Evolutionary conservation across 768 basidiomycete genomes (phyloP).

Genomic region (Cantharellus cinnabarinus): DNA sequence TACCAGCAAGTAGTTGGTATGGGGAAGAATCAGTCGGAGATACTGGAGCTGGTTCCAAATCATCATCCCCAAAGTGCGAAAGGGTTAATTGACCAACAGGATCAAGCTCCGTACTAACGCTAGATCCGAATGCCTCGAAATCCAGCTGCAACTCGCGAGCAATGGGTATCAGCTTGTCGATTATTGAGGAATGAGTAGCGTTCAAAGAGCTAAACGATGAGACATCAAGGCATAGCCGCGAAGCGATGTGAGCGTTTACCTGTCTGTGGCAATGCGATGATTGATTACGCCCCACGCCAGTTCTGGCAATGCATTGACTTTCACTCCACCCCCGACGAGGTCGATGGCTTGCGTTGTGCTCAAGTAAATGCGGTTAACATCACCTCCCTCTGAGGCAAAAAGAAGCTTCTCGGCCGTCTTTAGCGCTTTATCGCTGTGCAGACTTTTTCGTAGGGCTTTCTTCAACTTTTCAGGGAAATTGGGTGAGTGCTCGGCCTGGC

Average conservation of each 20-base stretch:
- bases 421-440: slow-evolving; percentile 13
- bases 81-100: slow-evolving; percentile 28
- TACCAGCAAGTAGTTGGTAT: slow-evolving; percentile 37
- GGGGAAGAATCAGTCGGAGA: slow-evolving; percentile 27
- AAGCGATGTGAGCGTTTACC: slow-evolving; percentile 17
- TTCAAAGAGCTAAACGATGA: too few relatives aligned
- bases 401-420: slow-evolving; percentile 8
- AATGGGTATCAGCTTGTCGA: slow-evolving; percentile 2
- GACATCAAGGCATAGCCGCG: background rate
- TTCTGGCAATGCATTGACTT: slow-evolving; percentile 67
- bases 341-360: slow-evolving; percentile 67
- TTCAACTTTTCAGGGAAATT: slow-evolving; percentile 30
- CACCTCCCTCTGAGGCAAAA: background rate
- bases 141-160: slow-evolving; percentile 4
- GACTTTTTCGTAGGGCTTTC: slow-evolving; percentile 27
- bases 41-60: slow-evolving; percentile 47
- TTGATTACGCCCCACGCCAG: slow-evolving; percentile 47
- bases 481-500: slow-evolving; percentile 41
- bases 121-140: slow-evolving; percentile 5
- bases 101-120: slow-evolving; percentile 1
- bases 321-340: slow-evolving; percentile 29
- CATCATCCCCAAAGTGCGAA: slow-evolving; percentile 27
- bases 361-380: slow-evolving; percentile 25
- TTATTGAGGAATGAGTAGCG: too few relatives aligned
- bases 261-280: slow-evolving; percentile 44